Evolutionary conservation across 2,329 filamentous ascomycete species (phyloP), one percentile per base, ranked within the genome.

Genomic region (Pseudogymnoascus sp.): DNA sequence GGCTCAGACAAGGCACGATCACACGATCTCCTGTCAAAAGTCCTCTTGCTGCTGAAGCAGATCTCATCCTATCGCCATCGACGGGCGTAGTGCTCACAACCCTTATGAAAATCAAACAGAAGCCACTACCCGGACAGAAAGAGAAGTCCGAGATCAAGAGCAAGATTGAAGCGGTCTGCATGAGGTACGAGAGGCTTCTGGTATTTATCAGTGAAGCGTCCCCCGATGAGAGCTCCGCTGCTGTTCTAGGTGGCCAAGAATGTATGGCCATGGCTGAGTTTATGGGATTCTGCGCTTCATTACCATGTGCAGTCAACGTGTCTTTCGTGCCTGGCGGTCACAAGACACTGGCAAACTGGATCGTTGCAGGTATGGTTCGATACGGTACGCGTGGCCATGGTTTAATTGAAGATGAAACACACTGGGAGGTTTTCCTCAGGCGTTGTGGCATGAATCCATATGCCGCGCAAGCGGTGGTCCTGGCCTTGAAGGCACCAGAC

Each of bases 81-180:
- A 85, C 83, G 0, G 91, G 89, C 0, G 76, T 96, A 2, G 73
- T 96, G 0, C 71, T 89, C 19, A 90, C 90, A 0, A 89, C 84
- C 0, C 76, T 93, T 4, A 84, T 93, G 65, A 85, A 88, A 67
- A 80, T 89, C 26, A 88, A 87, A 46, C 93, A 96, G 70, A 84
- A 81, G 59, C 79, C 88, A 2, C 78, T 92, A 0, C 90, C 90
- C 0, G 86, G 87, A 0, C 81, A 84, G 61, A 77, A 73, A 7
- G 66, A 69, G 0, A 72, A 76, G 37, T 76, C 79, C 2, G 75
- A 77, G 12, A 77, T 91, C 12, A 81, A 82, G 38, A 38, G 35
- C 26, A 60, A 28, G 33, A 76, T 93, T 8, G 71, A 75, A 3
- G 74, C 72, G 6, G 76, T 88, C 0, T 80, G 84, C 11, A 62